These are phyloP conservation scores for Alternaria sp. DNA, from an alignment of 2,329 filamentous ascomycete genomes.

Conservation along the genomic window DNA sequence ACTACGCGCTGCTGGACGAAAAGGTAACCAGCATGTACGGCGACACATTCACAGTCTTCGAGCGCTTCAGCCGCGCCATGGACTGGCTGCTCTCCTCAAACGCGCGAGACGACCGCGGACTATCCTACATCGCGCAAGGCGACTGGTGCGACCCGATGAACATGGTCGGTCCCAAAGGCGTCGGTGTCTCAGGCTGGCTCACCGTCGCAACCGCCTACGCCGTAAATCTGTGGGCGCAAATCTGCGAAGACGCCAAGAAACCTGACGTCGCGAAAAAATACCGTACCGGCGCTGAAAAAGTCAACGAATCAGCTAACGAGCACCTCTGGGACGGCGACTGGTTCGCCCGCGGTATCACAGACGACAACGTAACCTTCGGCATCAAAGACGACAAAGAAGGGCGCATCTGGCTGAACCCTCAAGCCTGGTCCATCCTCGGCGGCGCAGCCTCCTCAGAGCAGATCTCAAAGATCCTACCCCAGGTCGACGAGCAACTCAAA, in stretches of 20 bases:
- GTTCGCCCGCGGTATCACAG: conserved; percentile 65
- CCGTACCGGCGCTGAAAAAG: conserved; percentile 52
- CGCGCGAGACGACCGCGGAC: conserved; percentile 59
- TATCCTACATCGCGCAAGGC: conserved; percentile 65
- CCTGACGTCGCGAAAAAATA: conserved; percentile 54
- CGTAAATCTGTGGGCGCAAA: conserved; percentile 60
- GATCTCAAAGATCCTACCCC: conserved; percentile 54
- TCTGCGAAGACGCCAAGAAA: conserved; percentile 56
- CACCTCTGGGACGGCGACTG: conserved; percentile 64
- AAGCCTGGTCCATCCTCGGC: conserved; percentile 62
- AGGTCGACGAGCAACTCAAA: conserved; percentile 59
- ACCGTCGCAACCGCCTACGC: conserved; percentile 63
- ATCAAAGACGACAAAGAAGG: conserved; percentile 59
- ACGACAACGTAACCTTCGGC: conserved; percentile 61
- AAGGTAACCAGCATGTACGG: conserved; percentile 53
- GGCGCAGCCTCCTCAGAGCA: conserved; percentile 57
- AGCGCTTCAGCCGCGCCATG: conserved; percentile 63
- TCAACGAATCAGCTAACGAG: conserved; percentile 59
- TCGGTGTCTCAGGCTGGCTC: conserved; percentile 65
- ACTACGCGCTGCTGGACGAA: conserved; percentile 59
- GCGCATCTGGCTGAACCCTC: conserved; percentile 65
- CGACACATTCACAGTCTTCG: conserved; percentile 58
- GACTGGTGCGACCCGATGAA: conserved; percentile 69
- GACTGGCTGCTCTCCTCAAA: conserved; percentile 58
- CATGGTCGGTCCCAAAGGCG: conserved; percentile 66